Percentiles rank a stretch among this genome's conserved stretches.
These are phyloP conservation scores for Fragilariopsis cylindrus DNA, from an alignment of 108 stramenopile genomes.

Conservation along the genomic window DNA sequence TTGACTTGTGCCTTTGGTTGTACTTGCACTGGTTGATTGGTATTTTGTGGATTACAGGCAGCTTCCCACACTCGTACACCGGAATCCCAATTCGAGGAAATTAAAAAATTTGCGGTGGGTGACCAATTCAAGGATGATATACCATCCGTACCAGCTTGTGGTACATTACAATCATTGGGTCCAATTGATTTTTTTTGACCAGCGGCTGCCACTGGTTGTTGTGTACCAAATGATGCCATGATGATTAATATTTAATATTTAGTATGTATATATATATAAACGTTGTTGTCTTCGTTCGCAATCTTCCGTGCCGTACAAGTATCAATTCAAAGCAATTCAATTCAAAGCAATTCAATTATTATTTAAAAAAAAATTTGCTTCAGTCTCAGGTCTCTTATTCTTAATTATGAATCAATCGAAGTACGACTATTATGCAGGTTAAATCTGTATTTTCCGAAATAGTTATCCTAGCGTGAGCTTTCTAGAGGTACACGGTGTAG, in stretches of 20 bases:
- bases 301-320: no score
- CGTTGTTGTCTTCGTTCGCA: no score
- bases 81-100: conserved; percentile 83
- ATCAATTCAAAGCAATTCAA: no score
- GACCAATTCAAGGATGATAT: conserved; percentile 74
- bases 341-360: no score
- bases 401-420: no score
- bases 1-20: conserved; percentile 84
- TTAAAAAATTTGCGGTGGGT: conserved; percentile 72
- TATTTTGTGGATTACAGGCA: conserved; percentile 24
- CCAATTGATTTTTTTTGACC: conserved; percentile 39
- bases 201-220: conserved; percentile 1
- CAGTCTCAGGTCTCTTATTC: no score
- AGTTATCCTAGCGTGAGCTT: no score
- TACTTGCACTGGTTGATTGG: conserved; percentile 65
- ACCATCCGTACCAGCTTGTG: conserved; percentile 73
- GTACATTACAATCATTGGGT: conserved; percentile 69
- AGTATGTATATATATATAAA: no score
- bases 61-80: conserved; percentile 88
- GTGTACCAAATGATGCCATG: conserved; percentile 9
- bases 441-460: no score
- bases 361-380: no score
- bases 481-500: no score
- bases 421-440: no score
- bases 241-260: background rate